phyloP scores from a whole-genome alignment of 192 early-diverging fungal genomes.

The Podila clonocystis region DNA sequence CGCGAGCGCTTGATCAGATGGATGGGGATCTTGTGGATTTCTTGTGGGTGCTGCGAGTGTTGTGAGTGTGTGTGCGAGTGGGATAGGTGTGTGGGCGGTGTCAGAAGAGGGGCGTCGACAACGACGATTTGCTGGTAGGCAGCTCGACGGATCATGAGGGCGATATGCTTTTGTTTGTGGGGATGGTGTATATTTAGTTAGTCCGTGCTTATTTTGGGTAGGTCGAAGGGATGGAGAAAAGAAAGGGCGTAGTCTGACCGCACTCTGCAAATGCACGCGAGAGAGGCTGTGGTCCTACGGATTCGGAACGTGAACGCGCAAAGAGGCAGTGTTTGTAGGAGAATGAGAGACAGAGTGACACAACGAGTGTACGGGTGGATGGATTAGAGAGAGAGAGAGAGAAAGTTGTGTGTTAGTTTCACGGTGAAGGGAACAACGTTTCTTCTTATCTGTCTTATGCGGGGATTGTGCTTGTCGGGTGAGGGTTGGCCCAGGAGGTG shows the following conservation, averaged over 20 bases:
- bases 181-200: not conserved
- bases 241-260: not conserved
- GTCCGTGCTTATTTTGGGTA: not conserved
- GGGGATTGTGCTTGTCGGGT: no score
- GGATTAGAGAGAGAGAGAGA: no score
- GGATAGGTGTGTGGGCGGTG: conserved; percentile 1
- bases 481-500: no score
- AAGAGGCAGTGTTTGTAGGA: no score
- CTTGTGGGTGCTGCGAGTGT: not conserved
- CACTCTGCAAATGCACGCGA: not conserved
- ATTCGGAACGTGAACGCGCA: no score
- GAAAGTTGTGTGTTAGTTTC: no score
- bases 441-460: no score
- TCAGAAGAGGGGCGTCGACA: not conserved
- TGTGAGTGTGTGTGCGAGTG: not conserved
- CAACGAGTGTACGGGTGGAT: no score
- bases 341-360: no score
- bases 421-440: no score
- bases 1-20: conserved; percentile 29
- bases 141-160: conserved; percentile 31
- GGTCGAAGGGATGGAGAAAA: not conserved
- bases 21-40: conserved; percentile 18
- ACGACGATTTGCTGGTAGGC: conserved; percentile 30
- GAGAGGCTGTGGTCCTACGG: no score
- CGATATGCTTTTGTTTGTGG: no score